A percentile compares a stretch with the other conserved stretches of the same genome.
Evolutionary conservation across 352 stramenopile species (phyloP).

Genomic region (Globisporangium lucens): DNA sequence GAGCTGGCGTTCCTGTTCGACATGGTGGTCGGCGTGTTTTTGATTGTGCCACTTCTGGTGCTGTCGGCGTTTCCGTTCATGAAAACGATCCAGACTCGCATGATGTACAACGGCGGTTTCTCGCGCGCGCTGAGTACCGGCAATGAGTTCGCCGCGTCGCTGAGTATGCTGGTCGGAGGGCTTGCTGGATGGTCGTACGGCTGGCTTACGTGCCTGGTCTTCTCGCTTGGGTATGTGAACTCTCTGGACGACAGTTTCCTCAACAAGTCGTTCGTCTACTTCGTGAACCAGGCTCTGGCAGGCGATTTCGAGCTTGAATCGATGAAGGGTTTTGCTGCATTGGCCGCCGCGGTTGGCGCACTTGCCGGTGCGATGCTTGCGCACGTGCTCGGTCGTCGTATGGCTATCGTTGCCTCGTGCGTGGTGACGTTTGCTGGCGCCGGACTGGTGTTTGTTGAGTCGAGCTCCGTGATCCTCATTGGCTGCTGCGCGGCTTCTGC

Average conservation of each 20-base stretch:
- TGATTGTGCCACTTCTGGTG: constrained; percentile 68
- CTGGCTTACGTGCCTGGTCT: constrained; percentile 78
- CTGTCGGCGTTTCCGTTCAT: constrained; percentile 86
- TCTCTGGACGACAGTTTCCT: constrained; percentile 64
- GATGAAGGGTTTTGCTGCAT: constrained; percentile 71
- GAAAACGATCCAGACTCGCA: constrained; percentile 85
- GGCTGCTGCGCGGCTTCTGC: constrained; percentile 62
- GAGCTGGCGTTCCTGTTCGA: constrained; percentile 88
- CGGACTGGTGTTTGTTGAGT: constrained; percentile 66
- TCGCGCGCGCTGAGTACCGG: constrained; percentile 78
- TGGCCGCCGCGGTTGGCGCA: constrained; percentile 45
- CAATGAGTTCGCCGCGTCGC: constrained; percentile 74
- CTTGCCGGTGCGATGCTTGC: constrained; percentile 48
- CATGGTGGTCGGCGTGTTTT: constrained; percentile 74
- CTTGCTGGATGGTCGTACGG: constrained; percentile 75
- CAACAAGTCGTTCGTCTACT: constrained; percentile 85
- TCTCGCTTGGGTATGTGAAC: constrained; percentile 84
- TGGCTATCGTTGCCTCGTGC: constrained; percentile 59
- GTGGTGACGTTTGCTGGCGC: constrained; percentile 60
- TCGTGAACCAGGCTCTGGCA: constrained; percentile 50
- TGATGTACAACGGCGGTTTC: constrained; percentile 91
- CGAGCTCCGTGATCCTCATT: constrained; percentile 63
- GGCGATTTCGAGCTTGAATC: constrained; percentile 52
- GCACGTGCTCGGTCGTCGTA: constrained; percentile 58
- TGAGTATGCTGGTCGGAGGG: constrained; percentile 72